These are phyloP conservation scores for Sabuloglossum arenarium DNA, from an alignment of 495 filamentous ascomycete genomes.

Conservation along the genomic window DNA sequence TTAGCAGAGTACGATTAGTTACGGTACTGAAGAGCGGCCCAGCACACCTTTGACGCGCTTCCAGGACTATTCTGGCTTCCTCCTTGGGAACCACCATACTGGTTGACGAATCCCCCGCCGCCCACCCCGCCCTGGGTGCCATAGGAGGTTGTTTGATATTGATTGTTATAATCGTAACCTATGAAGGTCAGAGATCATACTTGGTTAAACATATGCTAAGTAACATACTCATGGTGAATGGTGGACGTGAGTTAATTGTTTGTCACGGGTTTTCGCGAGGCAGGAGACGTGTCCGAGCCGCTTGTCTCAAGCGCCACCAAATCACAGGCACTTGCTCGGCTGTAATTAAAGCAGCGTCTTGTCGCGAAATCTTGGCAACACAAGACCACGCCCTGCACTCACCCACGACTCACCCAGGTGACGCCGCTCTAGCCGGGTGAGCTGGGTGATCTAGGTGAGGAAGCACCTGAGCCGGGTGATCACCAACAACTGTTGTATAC, in stretches of 20 bases:
- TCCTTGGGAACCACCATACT: slow-evolving; percentile 19
- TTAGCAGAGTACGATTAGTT: slow-evolving; percentile 1
- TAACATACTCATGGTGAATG: background rate
- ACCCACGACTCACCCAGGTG: too few relatives aligned
- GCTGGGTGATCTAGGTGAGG: too few relatives aligned
- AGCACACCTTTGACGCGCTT: slow-evolving; percentile 20
- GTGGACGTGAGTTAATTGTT: background rate
- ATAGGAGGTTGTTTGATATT: slow-evolving; percentile 27
- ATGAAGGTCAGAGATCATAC: background rate
- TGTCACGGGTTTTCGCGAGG: background rate
- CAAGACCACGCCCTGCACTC: too few relatives aligned
- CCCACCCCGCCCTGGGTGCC: slow-evolving; percentile 34
- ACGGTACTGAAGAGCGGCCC: slow-evolving; percentile 3
- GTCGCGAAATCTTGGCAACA: background rate
- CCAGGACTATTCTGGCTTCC: slow-evolving; percentile 27
- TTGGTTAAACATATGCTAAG: background rate
- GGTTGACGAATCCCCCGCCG: slow-evolving; percentile 45
- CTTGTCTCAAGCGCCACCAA: background rate
- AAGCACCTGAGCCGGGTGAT: too few relatives aligned
- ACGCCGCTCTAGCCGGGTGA: too few relatives aligned
- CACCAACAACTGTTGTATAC: too few relatives aligned
- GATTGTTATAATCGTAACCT: slow-evolving; percentile 5
- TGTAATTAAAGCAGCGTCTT: background rate
- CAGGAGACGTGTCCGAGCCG: background rate
- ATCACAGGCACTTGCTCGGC: too few relatives aligned